phyloP scores from a whole-genome alignment of 2,329 filamentous ascomycete genomes.

The Fonsecaea pugnacius region DNA sequence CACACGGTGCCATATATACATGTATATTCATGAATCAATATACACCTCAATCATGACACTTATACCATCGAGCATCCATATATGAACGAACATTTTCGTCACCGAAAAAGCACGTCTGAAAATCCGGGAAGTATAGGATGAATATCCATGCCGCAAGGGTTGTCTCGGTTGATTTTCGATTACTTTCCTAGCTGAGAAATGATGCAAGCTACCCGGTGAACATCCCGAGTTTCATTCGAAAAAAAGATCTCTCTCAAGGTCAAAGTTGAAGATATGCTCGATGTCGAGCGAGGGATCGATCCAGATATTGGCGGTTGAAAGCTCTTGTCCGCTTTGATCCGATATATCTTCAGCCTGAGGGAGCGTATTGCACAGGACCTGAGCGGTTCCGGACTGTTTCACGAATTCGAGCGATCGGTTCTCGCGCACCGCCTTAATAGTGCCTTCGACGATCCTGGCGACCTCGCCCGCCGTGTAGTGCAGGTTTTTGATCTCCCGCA shows the following conservation, averaged over 20 bases:
- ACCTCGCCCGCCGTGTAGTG: constrained; percentile 15
- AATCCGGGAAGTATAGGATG: no score
- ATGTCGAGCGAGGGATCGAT: neutral
- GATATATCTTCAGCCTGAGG: neutral
- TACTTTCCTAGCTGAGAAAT: no score
- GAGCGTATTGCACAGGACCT: neutral
- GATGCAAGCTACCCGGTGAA: neutral
- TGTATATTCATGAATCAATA: no score
- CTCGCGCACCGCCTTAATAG: neutral
- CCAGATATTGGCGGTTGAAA: neutral
- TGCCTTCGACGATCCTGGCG: constrained; percentile 8
- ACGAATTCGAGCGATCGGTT: neutral
- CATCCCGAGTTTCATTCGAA: neutral
- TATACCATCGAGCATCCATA: no score
- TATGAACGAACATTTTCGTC: no score
- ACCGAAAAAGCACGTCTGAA: no score
- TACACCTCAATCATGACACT: no score
- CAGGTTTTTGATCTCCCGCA: constrained; percentile 12
- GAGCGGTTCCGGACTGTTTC: neutral
- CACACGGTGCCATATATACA: no score
- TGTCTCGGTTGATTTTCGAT: neutral
- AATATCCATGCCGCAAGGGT: neutral
- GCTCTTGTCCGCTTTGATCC: neutral
- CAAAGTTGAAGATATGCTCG: neutral
- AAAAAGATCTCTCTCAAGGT: neutral